These are phyloP conservation scores for Cicer judaicum DNA, from an alignment of 306 rosid species.

Conservation along the genomic window DNA sequence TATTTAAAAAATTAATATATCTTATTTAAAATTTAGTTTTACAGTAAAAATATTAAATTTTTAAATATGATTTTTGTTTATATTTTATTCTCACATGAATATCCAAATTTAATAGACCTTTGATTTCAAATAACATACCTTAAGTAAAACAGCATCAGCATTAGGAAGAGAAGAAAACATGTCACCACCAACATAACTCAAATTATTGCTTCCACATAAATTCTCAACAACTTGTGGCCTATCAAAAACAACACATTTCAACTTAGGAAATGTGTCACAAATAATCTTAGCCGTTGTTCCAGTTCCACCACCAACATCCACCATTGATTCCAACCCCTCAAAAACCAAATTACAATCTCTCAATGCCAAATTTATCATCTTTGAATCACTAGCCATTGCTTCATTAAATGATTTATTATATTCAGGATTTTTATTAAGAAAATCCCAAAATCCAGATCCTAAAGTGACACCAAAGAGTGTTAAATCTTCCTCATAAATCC, in stretches of 20 bases:
- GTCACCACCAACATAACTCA: conserved; percentile 38
- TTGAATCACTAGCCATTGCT: conserved; percentile 57
- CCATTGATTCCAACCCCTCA: conserved; percentile 47
- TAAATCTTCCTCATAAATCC: conserved; percentile 42
- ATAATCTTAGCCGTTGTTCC: conserved; percentile 26
- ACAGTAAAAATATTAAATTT: no score
- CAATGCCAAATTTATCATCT: conserved; percentile 46
- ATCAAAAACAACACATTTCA: conserved; percentile 43
- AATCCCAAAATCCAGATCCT: conserved; percentile 44
- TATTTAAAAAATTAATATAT: no score
- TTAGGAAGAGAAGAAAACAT: conserved; percentile 38
- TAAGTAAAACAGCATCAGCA: conserved; percentile 38
- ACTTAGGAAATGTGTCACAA: conserved; percentile 10
- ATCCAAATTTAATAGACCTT: no score
- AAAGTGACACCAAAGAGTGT: conserved; percentile 36
- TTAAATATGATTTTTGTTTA: no score
- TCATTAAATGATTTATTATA: conserved; percentile 38
- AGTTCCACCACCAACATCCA: conserved; percentile 50
- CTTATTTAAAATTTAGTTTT: no score
- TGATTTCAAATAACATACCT: conserved; percentile 18
- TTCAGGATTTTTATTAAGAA: conserved; percentile 21
- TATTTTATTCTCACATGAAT: no score
- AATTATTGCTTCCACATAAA: neutral
- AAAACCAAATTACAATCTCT: conserved; percentile 46
- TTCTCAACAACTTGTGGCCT: conserved; percentile 27